Evolutionary conservation across 108 stramenopile species (phyloP).

Genomic region (Cyclotella baltica): DNA sequence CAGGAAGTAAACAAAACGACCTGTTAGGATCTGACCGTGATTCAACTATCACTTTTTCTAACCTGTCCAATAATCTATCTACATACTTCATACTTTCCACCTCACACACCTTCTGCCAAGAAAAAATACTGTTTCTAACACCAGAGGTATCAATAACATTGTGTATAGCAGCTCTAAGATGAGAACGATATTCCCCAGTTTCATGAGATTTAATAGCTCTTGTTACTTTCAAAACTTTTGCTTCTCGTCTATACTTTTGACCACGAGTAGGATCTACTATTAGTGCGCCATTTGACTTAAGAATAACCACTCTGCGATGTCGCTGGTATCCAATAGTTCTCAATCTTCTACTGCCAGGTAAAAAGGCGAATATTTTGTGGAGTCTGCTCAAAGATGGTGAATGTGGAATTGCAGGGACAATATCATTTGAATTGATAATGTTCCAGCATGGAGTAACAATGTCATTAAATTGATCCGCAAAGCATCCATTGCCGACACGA

Average conservation of each 20-base stretch:
- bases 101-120: background rate
- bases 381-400: background rate
- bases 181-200: background rate
- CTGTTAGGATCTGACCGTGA: slow-evolving; percentile 7
- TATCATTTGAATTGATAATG: slow-evolving; percentile 18
- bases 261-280: slow-evolving; percentile 4
- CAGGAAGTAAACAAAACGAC: slow-evolving; percentile 16
- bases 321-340: slow-evolving; percentile 5
- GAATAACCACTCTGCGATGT: slow-evolving; percentile 18
- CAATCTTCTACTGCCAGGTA: background rate
- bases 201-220: slow-evolving; percentile 12
- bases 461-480: slow-evolving; percentile 6
- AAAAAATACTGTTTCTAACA: background rate
- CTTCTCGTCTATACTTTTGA: slow-evolving; percentile 15
- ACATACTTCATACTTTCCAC: background rate
- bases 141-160: background rate
- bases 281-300: background rate
- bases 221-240: background rate
- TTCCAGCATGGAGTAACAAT: slow-evolving; percentile 20
- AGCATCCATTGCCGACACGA: slow-evolving; percentile 12
- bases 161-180: slow-evolving; percentile 6
- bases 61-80: background rate
- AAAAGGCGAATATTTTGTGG: background rate
- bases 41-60: slow-evolving; percentile 11
- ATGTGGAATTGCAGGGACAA: slow-evolving; percentile 21